A percentile compares a stretch with the other conserved stretches of the same genome.
Evolutionary conservation across 306 rosid species (phyloP).

Genomic region (Fragaria vesca): DNA sequence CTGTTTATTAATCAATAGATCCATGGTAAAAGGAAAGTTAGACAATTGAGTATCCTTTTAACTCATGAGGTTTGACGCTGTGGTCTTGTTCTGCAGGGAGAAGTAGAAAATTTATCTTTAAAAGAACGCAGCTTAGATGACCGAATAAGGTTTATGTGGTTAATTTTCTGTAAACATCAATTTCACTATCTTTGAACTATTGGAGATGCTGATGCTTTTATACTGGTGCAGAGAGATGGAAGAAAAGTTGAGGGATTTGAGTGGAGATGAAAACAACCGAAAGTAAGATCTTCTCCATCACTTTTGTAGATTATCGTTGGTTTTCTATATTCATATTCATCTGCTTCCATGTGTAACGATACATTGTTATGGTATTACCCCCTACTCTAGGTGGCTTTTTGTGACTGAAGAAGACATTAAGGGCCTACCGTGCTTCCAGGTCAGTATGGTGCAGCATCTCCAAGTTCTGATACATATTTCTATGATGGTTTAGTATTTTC

Average conservation of each 20-base stretch:
- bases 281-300: slow-evolving; percentile 47
- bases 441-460: slow-evolving; percentile 32
- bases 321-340: not conserved
- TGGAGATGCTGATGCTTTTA: slow-evolving; percentile 26
- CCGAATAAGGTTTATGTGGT: slow-evolving; percentile 65
- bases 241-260: slow-evolving; percentile 76
- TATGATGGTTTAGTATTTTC: slow-evolving; percentile 16
- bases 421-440: slow-evolving; percentile 81
- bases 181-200: slow-evolving; percentile 21
- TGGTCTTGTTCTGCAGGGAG: slow-evolving; percentile 68
- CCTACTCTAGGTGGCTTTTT: slow-evolving; percentile 65
- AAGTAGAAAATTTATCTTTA: slow-evolving; percentile 69
- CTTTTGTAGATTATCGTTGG: slow-evolving; percentile 18
- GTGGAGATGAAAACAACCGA: slow-evolving; percentile 77
- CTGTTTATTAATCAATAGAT: not conserved
- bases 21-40: not conserved
- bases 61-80: slow-evolving; percentile 26
- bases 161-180: slow-evolving; percentile 27
- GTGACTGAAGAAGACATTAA: slow-evolving; percentile 95
- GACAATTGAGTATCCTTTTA: slow-evolving; percentile 11
- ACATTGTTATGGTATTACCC: slow-evolving; percentile 3
- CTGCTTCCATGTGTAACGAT: not conserved
- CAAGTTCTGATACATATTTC: slow-evolving; percentile 19
- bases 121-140: slow-evolving; percentile 81
- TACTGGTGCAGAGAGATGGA: slow-evolving; percentile 74